Percentiles rank a stretch among this genome's conserved stretches.
These are phyloP conservation scores for Fusarium proliferatum DNA, from an alignment of 2,329 filamentous ascomycete genomes.

Conservation along the genomic window DNA sequence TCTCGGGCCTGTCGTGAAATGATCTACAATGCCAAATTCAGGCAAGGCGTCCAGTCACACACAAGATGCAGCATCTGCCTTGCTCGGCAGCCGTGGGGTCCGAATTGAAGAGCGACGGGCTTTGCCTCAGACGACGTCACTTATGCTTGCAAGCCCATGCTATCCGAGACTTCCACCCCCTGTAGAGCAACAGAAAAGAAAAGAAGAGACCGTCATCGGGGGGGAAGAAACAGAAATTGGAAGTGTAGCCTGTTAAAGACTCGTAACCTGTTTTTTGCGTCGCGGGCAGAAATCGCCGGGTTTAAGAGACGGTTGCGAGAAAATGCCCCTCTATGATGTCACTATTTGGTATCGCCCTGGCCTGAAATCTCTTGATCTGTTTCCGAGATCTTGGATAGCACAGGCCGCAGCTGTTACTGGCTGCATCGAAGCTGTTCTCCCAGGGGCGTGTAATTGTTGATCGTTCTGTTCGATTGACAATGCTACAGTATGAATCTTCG, in stretches of 20 bases:
- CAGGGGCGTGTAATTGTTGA: constrained; percentile 5
- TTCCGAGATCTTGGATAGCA: constrained; percentile 34
- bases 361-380: constrained; percentile 26
- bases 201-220: constrained; percentile 6
- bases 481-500: constrained; percentile 9
- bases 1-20: background rate
- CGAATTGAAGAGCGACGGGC: background rate
- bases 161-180: constrained; percentile 6
- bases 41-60: constrained; percentile 9
- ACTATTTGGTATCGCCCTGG: constrained; percentile 3
- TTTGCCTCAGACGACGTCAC: constrained; percentile 34
- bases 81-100: background rate
- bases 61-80: background rate
- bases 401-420: background rate
- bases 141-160: background rate
- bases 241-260: background rate
- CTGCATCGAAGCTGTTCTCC: background rate
- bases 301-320: background rate
- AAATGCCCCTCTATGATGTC: constrained; percentile 33
- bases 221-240: background rate
- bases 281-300: background rate
- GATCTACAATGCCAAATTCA: constrained; percentile 8
- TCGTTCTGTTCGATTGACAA: background rate
- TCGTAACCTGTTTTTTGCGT: constrained; percentile 33
- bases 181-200: background rate